Base-by-base conservation (phyloP, 2,329 filamentous ascomycete species). In the Alternaria infectoria region DNA sequence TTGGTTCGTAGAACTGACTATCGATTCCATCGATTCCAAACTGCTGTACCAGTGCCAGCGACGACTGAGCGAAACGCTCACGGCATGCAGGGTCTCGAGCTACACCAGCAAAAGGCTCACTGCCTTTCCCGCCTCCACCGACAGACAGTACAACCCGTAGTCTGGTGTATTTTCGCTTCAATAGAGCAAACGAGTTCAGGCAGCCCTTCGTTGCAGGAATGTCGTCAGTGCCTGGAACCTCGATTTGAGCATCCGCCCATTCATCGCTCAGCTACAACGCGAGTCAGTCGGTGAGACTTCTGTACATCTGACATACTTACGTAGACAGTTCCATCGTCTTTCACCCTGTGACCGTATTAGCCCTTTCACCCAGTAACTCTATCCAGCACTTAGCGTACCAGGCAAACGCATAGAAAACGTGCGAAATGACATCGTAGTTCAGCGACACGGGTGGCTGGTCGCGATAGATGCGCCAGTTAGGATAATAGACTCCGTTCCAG, bases 371-470 rank as follows among this genome's bases (percentile, higher is more conserved):
- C 45, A 61, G 57, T 54, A 44, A 54, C 45, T 56, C 59, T 63
- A 28, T 52, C 11, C 19, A 25, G 59, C 58, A 45, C 7, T 10
- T 13, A 59, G 71, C 77, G 68, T 79, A 86, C 85, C 83, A 86
- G 62, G 91, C 91, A 86, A 92, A 94, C 12, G 92, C 91, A 76
- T 95, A 95, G 80, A 93, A 94, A 25, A 94, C 88, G 74, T 93
- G 90, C 69, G 90, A 93, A 72, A 95, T 89, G 73, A 90, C 92
- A 68, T 88, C 88, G 77, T 93, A 88, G 76, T 92, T 91, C 74
- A 95, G 82, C 59, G 88, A 88, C 1, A 88, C 91, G 0, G 92
- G 92, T 15, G 91, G 91, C 71, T 92, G 88, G 67, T 90, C 87
- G 60, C 86, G 85, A 80, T 93, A 93, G 69, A 93, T 87, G 62